Evolutionary conservation across 2,329 filamentous ascomycete species (phyloP).

Genomic region (Sclerotinia sclerotiorum): DNA sequence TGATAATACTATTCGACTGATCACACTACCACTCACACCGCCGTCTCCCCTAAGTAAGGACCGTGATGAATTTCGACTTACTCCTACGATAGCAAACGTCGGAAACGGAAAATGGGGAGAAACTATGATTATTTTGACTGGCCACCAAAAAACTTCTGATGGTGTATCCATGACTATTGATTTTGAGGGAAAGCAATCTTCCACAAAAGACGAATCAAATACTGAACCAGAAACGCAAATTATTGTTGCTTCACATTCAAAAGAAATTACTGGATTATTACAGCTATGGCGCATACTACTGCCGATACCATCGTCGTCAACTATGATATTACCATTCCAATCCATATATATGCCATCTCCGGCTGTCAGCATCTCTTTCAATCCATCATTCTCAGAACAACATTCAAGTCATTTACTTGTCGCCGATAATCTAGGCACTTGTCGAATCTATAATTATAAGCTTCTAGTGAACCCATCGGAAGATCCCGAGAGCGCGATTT

Average conservation of each 20-base stretch:
- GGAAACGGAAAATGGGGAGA: constrained; percentile 66
- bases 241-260: constrained; percentile 60
- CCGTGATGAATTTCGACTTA: constrained; percentile 51
- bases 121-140: constrained; percentile 53
- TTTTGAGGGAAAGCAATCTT: constrained; percentile 42
- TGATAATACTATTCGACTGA: constrained; percentile 55
- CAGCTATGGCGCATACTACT: constrained; percentile 57
- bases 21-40: constrained; percentile 60
- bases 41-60: constrained; percentile 61
- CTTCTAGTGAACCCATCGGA: constrained; percentile 48
- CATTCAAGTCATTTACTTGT: constrained; percentile 58
- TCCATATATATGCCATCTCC: constrained; percentile 58
- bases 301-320: constrained; percentile 40
- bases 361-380: constrained; percentile 59
- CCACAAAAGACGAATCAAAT: constrained; percentile 26
- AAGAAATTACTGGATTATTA: constrained; percentile 58
- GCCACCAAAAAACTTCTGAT: constrained; percentile 54
- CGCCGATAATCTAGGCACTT: constrained; percentile 55
- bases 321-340: constrained; percentile 54
- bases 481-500: constrained; percentile 43
- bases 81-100: constrained; percentile 53
- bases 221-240: constrained; percentile 44
- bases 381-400: constrained; percentile 46
- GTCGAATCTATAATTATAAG: constrained; percentile 63
- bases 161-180: constrained; percentile 55